Percentiles rank a stretch among this genome's conserved stretches.
phyloP scores from a whole-genome alignment of 2,329 filamentous ascomycete genomes.

The Akanthomyces uredinophilus region DNA sequence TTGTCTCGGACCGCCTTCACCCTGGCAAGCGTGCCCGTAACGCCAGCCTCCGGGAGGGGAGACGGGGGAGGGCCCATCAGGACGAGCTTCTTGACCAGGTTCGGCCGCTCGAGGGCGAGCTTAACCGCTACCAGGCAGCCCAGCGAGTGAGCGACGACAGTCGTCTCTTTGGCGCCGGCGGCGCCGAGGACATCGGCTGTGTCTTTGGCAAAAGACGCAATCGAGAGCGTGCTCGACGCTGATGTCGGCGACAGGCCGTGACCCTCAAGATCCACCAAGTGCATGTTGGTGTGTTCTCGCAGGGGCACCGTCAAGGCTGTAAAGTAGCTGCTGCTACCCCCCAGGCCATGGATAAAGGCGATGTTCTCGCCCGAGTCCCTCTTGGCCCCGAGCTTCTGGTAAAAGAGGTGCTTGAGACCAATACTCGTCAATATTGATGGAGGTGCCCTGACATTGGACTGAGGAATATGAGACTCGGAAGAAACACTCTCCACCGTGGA shows the following conservation, averaged over 20 bases:
- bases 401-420: slow-evolving; percentile 37
- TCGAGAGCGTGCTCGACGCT: slow-evolving; percentile 35
- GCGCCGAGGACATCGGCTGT: slow-evolving; percentile 34
- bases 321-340: slow-evolving; percentile 41
- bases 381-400: slow-evolving; percentile 27
- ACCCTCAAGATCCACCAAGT: slow-evolving; percentile 51
- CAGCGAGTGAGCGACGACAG: slow-evolving; percentile 46
- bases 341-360: slow-evolving; percentile 53
- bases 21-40: slow-evolving; percentile 24
- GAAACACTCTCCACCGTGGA: slow-evolving; percentile 14
- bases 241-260: slow-evolving; percentile 50
- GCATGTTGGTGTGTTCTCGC: slow-evolving; percentile 22
- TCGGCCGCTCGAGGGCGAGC: slow-evolving; percentile 35
- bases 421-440: slow-evolving; percentile 30
- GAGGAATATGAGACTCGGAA: neutral
- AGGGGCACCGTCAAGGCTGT: slow-evolving; percentile 37
- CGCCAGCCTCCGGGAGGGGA: slow-evolving; percentile 36
- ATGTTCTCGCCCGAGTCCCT: slow-evolving; percentile 24
- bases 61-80: slow-evolving; percentile 43
- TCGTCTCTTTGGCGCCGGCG: slow-evolving; percentile 29
- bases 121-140: slow-evolving; percentile 43
- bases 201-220: slow-evolving; percentile 40
- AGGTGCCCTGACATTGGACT: slow-evolving; percentile 16
- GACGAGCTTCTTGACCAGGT: slow-evolving; percentile 38
- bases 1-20: neutral